Conservation (phyloP, 1,284 basidiomycete genomes). For the Xerocomus minutiporus region DNA sequence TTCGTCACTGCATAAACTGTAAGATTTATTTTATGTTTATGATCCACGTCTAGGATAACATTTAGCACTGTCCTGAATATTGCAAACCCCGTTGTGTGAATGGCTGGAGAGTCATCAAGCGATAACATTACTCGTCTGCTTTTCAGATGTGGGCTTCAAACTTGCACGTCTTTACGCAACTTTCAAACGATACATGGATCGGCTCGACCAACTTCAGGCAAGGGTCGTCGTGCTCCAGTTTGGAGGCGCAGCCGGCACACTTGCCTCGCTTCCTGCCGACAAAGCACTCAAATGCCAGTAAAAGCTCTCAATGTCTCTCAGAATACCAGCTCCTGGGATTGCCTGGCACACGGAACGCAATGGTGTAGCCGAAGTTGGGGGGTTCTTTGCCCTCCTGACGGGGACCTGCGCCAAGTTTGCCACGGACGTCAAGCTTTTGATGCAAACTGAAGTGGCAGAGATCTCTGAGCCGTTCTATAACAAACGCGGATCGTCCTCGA, state of each 20-base stretch:
- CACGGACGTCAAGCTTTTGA: constrained; percentile 41
- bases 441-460: constrained; percentile 44
- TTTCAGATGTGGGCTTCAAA: constrained; percentile 36
- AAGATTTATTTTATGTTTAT: too few relatives aligned
- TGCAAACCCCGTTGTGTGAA: too few relatives aligned
- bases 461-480: constrained; percentile 40
- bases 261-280: constrained; percentile 39
- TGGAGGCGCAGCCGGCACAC: constrained; percentile 41
- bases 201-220: constrained; percentile 34
- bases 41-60: too few relatives aligned
- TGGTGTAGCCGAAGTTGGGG: constrained; percentile 39
- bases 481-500: constrained; percentile 42
- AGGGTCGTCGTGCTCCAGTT: constrained; percentile 39
- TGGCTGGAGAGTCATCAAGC: too few relatives aligned
- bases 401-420: constrained; percentile 43
- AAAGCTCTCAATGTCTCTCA: constrained; percentile 33
- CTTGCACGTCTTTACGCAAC: constrained; percentile 41
- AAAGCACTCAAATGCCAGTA: constrained; percentile 37
- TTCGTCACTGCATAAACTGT: too few relatives aligned
- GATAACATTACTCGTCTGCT: too few relatives aligned
- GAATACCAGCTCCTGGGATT: constrained; percentile 37
- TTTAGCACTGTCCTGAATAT: too few relatives aligned
- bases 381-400: constrained; percentile 39
- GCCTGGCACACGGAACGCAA: constrained; percentile 46
- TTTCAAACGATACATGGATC: constrained; percentile 36